Base-by-base conservation (phyloP, 2,329 filamentous ascomycete species). In the Pseudogymnoascus sp. region DNA sequence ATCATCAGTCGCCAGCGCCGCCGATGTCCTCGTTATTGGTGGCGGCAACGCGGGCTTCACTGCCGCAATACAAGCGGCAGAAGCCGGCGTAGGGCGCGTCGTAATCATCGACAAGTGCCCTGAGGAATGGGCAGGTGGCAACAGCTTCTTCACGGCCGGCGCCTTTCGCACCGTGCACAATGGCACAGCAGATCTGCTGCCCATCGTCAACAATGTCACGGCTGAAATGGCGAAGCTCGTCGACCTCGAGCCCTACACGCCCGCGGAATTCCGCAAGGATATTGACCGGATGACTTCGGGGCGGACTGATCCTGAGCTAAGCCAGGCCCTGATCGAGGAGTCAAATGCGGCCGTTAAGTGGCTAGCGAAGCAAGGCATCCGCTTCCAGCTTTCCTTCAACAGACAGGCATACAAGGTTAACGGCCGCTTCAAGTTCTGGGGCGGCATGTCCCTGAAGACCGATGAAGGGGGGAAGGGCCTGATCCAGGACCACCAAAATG, bases 341-440 rank as follows among this genome's bases (percentile, higher is more conserved):
- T 83, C 80, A 0, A 79, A 79, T 61, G 72, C 70, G 0, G 73
- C 82, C 0, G 72, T 86, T 6, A 79, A 81, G 67, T 87, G 85
- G 85, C 75, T 88, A 2, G 77, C 77, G 1, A 66, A 70, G 56
- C 78, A 83, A 41, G 85, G 85, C 0, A 74, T 86, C 2, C 75
- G 78, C 1, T 88, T 85, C 68, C 79, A 84, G 68, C 74, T 89
- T 2, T 82, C 80, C 1, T 89, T 89, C 72, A 84, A 88, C 64
- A 77, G 87, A 2, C 86, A 90, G 69, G 84, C 87, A 0, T 89
- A 87, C 70, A 77, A 85, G 63, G 79, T 88, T n/a, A 76, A 83
- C 60, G 84, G 82, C 0, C 75, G 81, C 31, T 79, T 80, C 69
- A 85, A 84, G 68, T 89, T 89, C 70, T 89, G 86, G 86, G 87